Base-by-base conservation (phyloP, 2,329 filamentous ascomycete species). In the Tympanopsis confertula region DNA sequence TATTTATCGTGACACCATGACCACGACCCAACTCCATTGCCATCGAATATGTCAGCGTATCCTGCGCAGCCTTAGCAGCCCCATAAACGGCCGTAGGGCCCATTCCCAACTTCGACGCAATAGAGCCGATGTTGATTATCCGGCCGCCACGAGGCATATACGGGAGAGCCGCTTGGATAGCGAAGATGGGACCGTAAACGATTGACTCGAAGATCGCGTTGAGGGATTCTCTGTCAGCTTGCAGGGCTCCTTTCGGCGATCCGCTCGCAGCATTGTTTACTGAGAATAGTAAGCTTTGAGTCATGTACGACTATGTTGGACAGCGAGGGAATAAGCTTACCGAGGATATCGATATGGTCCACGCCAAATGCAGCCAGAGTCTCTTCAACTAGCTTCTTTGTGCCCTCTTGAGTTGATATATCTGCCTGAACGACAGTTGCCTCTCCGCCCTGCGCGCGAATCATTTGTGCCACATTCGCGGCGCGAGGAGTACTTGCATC, bases 321-420 rank as follows among this genome's bases (percentile, higher is more conserved):
- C 15, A 37, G 19, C 20, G 14, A n/a, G 17, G 13, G 17, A 3
- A 15, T n/a, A 35, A 12, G 30, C 48, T 33, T 44, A 62, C 62
- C 54, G 0, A 66, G 42, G 20, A 66, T 65, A 32, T 66, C 61
- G 32, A 66, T 56, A 12, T 55, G 51, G 26, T 62, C 51, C 0
- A 48, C 49, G 3, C 40, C 37, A 32, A 65, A 57, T 0, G 44
- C 50, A 20, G 53, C 41, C 1, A 65, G 46, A 0, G 60, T 59
- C 39, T 60, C 47, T 2, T 48, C 30, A 5, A 61, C 53, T 4
- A 66, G 48, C 32, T 49, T 42, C 3, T 45, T 39, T 1, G 56
- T 50, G 1, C 53, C 56, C n/a, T 58, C 52, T 0, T 42, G 42
- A 0, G 51, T 58, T 2, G 47, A 46, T 0, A 65, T 49, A 14